These are phyloP conservation scores for Mimosa pudica DNA, from an alignment of 306 rosid species.

Conservation along the genomic window DNA sequence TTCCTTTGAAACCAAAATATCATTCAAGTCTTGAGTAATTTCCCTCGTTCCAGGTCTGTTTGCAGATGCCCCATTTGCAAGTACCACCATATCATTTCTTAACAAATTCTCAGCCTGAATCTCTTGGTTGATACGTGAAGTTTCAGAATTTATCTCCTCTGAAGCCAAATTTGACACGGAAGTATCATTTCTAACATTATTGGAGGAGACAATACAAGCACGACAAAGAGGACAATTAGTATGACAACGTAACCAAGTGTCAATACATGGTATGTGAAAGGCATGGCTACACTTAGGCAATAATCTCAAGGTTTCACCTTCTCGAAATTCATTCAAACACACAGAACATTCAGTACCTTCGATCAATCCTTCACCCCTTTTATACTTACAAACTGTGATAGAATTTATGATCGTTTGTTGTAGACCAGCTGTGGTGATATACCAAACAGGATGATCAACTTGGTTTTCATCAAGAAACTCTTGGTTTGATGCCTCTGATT, in stretches of 20 bases:
- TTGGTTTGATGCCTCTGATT: conserved; percentile 36
- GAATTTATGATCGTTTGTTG: conserved; percentile 72
- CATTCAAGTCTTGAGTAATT: conserved; percentile 15
- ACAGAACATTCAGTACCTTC: conserved; percentile 81
- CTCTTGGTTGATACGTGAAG: conserved; percentile 37
- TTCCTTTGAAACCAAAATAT: conserved; percentile 40
- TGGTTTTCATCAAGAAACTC: conserved; percentile 54
- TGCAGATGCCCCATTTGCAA: conserved; percentile 15
- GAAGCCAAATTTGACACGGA: conserved; percentile 20
- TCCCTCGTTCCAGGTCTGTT: conserved; percentile 43
- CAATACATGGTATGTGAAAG: conserved; percentile 72
- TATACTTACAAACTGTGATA: conserved; percentile 59
- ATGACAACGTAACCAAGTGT: conserved; percentile 78
- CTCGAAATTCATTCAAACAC: conserved; percentile 65
- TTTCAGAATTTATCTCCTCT: conserved; percentile 31
- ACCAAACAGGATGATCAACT: conserved; percentile 73
- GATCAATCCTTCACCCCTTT: conserved; percentile 58
- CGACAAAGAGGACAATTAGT: conserved; percentile 83
- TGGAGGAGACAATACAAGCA: conserved; percentile 46
- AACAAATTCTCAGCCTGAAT: conserved; percentile 39
- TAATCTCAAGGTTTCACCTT: conserved; percentile 56
- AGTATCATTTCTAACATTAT: conserved; percentile 26
- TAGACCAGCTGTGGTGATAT: conserved; percentile 61
- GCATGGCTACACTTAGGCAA: conserved; percentile 83
- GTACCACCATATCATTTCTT: conserved; percentile 14